Evolutionary conservation across 306 rosid genomes (phyloP), one percentile per base, ranked within the genome.

Genomic region (Lathyrus sativus): DNA sequence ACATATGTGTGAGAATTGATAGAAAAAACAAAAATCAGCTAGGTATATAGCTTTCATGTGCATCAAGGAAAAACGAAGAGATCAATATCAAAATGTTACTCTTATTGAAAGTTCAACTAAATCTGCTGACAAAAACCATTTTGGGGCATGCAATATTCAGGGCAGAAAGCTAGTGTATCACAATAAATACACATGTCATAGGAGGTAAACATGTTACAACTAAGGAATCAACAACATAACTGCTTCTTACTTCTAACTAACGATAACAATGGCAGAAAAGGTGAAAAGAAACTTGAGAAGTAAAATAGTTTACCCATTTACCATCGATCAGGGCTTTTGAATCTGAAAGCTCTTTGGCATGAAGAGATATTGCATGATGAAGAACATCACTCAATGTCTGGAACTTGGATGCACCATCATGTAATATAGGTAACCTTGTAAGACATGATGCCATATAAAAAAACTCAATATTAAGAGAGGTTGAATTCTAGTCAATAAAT

Each of bases 241-340:
- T 17, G 51, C 71, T 64, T 38, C 51, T 45, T 54, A 15, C 65
- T 53, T 68, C 63, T 62, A 22, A 68, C 39, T 37, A 26, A 49
- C 2, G 38, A 14, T 29, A 42, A 9, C 11, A 60, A 11, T 28
- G 41, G 31, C 38, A 2, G 45, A 28, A 24, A 57, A 29, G 19
- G 31, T 24, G 33, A 28, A 50, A 61, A 19, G 50, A 7, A 67
- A 68, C 24, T 11, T 9, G 15, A 31, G 35, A 33, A 62, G 51
- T 15, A 49, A 74, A 19, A 31, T 49, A 55, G 14, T 77, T 77
- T 74, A 93, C 98, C 98, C 88, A 77, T 81, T 82, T 86, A 67
- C 96, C 97, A 73, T 88, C 96, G 77, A 90, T 60, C 81, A 90
- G 26, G 24, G 89, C 91, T 78, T 62, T 83, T 51, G 95, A 91